Percentiles rank a stretch among this genome's conserved stretches.
Evolutionary conservation across 1,139 yeast species (phyloP).

Genomic region (Magnusiomyces starmeri): DNA sequence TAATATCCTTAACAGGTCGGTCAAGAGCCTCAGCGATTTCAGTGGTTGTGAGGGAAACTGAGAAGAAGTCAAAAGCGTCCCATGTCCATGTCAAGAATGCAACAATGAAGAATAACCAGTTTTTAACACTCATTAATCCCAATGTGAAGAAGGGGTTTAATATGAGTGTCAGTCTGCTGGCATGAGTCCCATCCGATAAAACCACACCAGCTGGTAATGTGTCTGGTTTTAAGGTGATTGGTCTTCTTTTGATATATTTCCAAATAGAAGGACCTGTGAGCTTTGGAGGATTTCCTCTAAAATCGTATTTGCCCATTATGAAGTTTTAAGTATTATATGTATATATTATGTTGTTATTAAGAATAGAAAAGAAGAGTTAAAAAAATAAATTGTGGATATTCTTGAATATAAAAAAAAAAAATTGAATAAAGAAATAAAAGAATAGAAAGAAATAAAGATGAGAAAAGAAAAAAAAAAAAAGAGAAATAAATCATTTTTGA

Average conservation of each 20-base stretch:
- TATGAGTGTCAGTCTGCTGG: conserved; percentile 20
- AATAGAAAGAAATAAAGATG: neutral
- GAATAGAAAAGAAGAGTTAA: neutral
- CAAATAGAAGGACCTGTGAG: neutral
- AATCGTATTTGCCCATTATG: conserved; percentile 7
- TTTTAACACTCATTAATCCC: conserved; percentile 39
- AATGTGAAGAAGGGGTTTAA: conserved; percentile 52
- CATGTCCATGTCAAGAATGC: conserved; percentile 72
- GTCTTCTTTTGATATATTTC: conserved; percentile 1
- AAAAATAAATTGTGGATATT: neutral
- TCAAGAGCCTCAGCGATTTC: conserved; percentile 49
- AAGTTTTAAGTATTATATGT: neutral
- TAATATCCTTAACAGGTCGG: conserved; percentile 45
- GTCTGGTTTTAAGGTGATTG: conserved; percentile 1
- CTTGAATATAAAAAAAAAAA: neutral
- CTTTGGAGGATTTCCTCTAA: conserved; percentile 5
- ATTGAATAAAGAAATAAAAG: neutral
- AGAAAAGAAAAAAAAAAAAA: neutral
- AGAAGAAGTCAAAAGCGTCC: conserved; percentile 74
- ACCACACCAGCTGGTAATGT: neutral
- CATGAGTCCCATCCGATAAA: conserved; percentile 22
- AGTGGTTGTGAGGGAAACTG: conserved; percentile 55
- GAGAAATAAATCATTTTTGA: neutral
- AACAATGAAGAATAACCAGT: conserved; percentile 54
- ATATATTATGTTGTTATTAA: neutral